A percentile compares a stretch with the other conserved stretches of the same genome.
Conservation (phyloP, 2,329 filamentous ascomycete genomes). For the Apiospora koreana region DNA sequence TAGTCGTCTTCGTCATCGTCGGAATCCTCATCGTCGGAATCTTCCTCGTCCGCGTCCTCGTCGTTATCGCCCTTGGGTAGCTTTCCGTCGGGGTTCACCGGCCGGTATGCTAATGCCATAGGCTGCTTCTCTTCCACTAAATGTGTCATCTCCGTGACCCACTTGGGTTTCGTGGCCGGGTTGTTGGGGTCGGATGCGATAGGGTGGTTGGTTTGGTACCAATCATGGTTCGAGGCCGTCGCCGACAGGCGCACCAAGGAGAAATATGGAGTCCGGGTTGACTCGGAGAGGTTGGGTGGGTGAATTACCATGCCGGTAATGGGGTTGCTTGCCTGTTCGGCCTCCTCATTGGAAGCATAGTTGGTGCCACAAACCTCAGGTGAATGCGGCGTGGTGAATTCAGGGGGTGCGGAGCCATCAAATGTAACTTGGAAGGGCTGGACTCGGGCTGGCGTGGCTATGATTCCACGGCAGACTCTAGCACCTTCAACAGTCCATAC, state of each 20-base stretch:
- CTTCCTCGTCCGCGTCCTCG: conserved; percentile 28
- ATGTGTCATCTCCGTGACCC: conserved; percentile 49
- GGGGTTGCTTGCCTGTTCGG: conserved; percentile 40
- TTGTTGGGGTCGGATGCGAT: conserved; percentile 21
- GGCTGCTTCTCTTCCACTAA: conserved; percentile 46
- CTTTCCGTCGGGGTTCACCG: conserved; percentile 20
- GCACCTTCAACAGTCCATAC: conserved; percentile 41
- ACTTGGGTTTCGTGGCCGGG: conserved; percentile 36
- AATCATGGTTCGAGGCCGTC: conserved; percentile 50
- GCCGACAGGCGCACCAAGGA: conserved; percentile 55
- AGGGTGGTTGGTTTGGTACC: conserved; percentile 54
- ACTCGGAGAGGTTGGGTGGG: conserved; percentile 33
- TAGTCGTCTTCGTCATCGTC: conserved; percentile 27
- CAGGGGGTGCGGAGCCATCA: conserved; percentile 26
- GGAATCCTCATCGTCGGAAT: conserved; percentile 14
- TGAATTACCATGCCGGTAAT: conserved; percentile 53
- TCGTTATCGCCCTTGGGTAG: conserved; percentile 34
- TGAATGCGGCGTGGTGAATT: conserved; percentile 34
- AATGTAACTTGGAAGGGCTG: conserved; percentile 54
- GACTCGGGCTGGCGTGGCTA: conserved; percentile 52
- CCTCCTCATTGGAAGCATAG: conserved; percentile 38
- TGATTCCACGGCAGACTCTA: conserved; percentile 51
- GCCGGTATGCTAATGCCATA: conserved; percentile 42
- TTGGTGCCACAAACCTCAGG: conserved; percentile 47
- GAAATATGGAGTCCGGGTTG: conserved; percentile 44